Evolutionary conservation across 768 basidiomycete genomes (phyloP), one percentile per base, ranked within the genome.

Genomic region (Russula foetens): DNA sequence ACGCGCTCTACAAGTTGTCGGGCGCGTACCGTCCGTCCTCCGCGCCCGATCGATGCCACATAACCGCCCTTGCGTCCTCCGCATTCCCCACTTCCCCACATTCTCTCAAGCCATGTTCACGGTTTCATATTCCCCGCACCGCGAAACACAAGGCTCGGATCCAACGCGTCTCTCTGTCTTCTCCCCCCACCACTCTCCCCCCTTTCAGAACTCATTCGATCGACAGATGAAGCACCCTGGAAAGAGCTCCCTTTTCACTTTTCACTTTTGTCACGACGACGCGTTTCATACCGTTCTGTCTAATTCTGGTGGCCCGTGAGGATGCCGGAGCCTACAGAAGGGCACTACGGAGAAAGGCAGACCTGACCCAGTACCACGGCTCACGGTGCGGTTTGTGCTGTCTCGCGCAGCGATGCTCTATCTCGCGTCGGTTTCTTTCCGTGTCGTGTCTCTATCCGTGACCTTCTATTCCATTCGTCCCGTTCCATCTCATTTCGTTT

Each of bases 391-490:
- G 44, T 35, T 14, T 56, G 24, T 24, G 24, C 29, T 39, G 53
- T 48, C 9, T 21, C 49, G 47, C 39, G 15, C 14, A 44, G 47
- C 21, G 41, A 24, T 38, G 23, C 31, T 2, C n/a, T 33, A 23
- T 45, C 28, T 35, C n/a, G 47, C 24, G 23, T 35, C 47, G 38
- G 19, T 35, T 50, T 49, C 48, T 51, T 31, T 48, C 38, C 21
- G 9, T 21, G 28, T 56, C 21, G 33, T 44, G 59, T 50, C 19
- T 23, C 28, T 41, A 31, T 17, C n/a, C n/a, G n/a, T 43, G 21
- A 31, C 31, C 60, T 56, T 56, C 60, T 51, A 21, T 56, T 61
- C 48, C 54, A 61, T 56, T 56, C 60, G 33, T 55, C 21, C n/a
- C 41, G 24, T n/a, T 46, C 24, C 33, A 21, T 48, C 56, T 50